These are phyloP conservation scores for Lachnellula subtilissima DNA, from an alignment of 2,329 filamentous ascomycete species.

Conservation along the genomic window DNA sequence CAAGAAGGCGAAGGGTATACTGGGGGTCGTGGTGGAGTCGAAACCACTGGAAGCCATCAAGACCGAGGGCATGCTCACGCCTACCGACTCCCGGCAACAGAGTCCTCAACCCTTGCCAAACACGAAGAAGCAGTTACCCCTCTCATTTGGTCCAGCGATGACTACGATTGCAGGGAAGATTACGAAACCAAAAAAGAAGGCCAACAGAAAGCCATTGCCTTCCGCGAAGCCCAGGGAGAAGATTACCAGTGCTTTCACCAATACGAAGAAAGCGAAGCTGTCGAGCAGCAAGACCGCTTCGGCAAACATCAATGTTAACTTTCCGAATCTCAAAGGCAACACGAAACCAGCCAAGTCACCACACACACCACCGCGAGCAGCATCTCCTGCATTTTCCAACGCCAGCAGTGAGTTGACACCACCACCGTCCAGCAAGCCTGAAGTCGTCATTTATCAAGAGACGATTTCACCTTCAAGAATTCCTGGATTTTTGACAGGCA, in stretches of 20 bases:
- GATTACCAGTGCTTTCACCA: conserved; percentile 25
- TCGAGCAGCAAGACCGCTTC: conserved; percentile 2
- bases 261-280: conserved; percentile 23
- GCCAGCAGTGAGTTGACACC: conserved; percentile 20
- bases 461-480: conserved; percentile 42
- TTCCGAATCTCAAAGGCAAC: conserved; percentile 15
- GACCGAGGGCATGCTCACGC: conserved; percentile 51
- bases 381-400: conserved; percentile 17
- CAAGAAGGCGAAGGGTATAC: conserved; percentile 27
- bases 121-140: conserved; percentile 47
- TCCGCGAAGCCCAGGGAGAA: conserved; percentile 19
- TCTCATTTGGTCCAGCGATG: conserved; percentile 32
- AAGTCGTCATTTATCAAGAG: conserved; percentile 15
- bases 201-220: conserved; percentile 23
- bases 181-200: conserved; percentile 22
- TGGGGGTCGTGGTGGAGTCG: conserved; percentile 40
- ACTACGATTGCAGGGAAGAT: conserved; percentile 6
- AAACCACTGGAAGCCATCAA: conserved; percentile 37
- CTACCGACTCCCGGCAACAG: conserved; percentile 47
- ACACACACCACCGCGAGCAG: conserved; percentile 20
- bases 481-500: conserved; percentile 34
- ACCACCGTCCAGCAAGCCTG: neutral
- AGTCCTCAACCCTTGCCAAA: conserved; percentile 24
- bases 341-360: neutral
- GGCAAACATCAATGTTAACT: conserved; percentile 3